Evolutionary conservation across 805 yeast species (phyloP), one percentile per base, ranked within the genome.

Genomic region (Brettanomyces anomalus): DNA sequence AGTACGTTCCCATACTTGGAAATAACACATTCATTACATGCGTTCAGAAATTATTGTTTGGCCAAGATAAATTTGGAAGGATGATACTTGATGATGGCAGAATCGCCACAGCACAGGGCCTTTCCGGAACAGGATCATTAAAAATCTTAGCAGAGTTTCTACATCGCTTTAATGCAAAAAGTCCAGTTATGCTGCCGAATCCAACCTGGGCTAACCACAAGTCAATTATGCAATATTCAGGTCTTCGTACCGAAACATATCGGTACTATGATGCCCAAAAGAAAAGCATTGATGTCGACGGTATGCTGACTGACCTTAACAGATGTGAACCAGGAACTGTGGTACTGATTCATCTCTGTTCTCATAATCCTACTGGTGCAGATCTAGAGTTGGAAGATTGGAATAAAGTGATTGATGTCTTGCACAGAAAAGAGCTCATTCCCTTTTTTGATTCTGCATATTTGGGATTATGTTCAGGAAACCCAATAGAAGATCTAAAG

Each of bases 331-430:
- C 66, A 30, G 85, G 83, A 21, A 69, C 81, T 18, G 74, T 77
- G 42, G 81, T 88, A 18, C 70, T 89, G 44, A 73, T 89, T 47
- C 97, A 89, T 64, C 96, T 96, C 7, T 88, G 96, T 61, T 93
- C 96, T 56, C 97, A 89, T 69, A 90, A 89, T 70, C 97, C 97
- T 43, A 90, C 97, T 16, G 97, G 97, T 50, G 79, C 89, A 61
- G 97, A 89, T 60, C 93, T 95, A 47, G 77, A 86, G 15, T 64
- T 66, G 21, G 85, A 77, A 49, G 86, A 89, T 60, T 88, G 96
- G 96, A 70, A 74, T 47, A 65, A 73, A 60, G 85, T 90, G 33
- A 70, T 85, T 54, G 77, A 80, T 39, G 76, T 81, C 30, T 59
- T 85, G 34, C 65, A 74, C 52, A 61, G 68, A 39, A 75, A 76